Percentiles rank a stretch among this genome's conserved stretches.
These are phyloP conservation scores for Hypsizygus marmoreus DNA, from an alignment of 768 basidiomycete species.

Conservation along the genomic window DNA sequence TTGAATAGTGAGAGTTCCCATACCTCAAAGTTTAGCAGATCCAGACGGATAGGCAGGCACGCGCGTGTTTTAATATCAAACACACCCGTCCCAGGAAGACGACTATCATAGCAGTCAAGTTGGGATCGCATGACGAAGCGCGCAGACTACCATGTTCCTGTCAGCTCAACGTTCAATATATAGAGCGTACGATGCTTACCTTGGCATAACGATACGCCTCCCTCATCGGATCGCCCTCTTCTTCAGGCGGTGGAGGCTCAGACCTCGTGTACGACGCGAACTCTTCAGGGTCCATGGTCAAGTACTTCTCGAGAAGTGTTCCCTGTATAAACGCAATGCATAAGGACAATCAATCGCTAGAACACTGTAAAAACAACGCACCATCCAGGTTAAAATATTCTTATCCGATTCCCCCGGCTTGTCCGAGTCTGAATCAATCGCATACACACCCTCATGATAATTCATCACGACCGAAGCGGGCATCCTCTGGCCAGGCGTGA, in stretches of 20 bases:
- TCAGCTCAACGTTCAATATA: background rate
- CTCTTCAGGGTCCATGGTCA: slow-evolving; percentile 67
- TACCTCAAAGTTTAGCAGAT: slow-evolving; percentile 81
- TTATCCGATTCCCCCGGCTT: slow-evolving; percentile 48
- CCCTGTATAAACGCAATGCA: slow-evolving; percentile 52
- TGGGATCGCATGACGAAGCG: slow-evolving; percentile 92
- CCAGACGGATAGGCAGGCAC: slow-evolving; percentile 78
- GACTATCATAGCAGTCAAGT: slow-evolving; percentile 80
- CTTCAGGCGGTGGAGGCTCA: slow-evolving; percentile 23
- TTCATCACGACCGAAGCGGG: slow-evolving; percentile 72
- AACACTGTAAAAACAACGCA: slow-evolving; percentile 39
- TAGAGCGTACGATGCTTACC: slow-evolving; percentile 40
- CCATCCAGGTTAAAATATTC: slow-evolving; percentile 80
- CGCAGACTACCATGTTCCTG: slow-evolving; percentile 39
- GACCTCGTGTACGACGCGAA: slow-evolving; percentile 60
- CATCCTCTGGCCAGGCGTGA: slow-evolving; percentile 79
- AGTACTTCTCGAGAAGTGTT: slow-evolving; percentile 82
- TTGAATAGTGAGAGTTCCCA: background rate
- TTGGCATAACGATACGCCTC: slow-evolving; percentile 90
- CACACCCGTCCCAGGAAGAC: slow-evolving; percentile 86
- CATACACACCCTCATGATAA: slow-evolving; percentile 65
- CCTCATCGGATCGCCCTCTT: slow-evolving; percentile 32
- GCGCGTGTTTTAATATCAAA: slow-evolving; percentile 98
- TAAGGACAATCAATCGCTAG: background rate
- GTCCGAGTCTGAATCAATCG: slow-evolving; percentile 57